Base-by-base conservation (phyloP, 306 rosid species). In the Malus orientalis region DNA sequence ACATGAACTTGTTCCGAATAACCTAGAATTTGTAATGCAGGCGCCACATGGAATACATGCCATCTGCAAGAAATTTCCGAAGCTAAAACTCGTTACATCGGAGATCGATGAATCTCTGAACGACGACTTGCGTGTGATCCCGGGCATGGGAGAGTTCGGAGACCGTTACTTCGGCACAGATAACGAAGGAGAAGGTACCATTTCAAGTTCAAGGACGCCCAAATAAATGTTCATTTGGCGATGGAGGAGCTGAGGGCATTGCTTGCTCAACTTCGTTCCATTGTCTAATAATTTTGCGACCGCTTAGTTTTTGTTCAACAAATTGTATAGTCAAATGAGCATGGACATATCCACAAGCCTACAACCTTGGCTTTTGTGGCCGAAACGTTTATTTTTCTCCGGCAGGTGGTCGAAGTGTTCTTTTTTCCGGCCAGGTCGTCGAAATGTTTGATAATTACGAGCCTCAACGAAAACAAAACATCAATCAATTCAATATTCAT, bases 1-100 rank as follows among this genome's bases (percentile, higher is more conserved):
- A 3, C 47, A 36, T 22, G 53, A 29, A 8, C 12, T 42, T 42
- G 45, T 9, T 36, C 10, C 57, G 18, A 4, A 22, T 55, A 36
- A 57, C 11, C 27, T 49, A 61, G 5, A 63, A 45, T 27, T 23
- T 49, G 11, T 19, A 18, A 62, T 32, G 71, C 69, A 76, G 80
- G 80, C 80, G 23, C 80, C 80, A 27, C 69, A 68, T n/a, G 80
- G 80, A 42, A 40, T 76, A 25, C 80, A 76, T 11, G 80, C 68
- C 3, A 33, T 76, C 2, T 76, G 74, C 65, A 76, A 68, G 74
- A 76, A 20, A 67, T 76, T 76, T 55, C 80, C 80, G 11, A 76
- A 53, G 80, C 57, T 67, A 57, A 76, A 76, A 68, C 67, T 76
- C 8, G 68, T 76, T 19, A 76, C 80, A 6, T 67, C 80, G 13